These are phyloP conservation scores for Lagenidium sp. DNA, from an alignment of 352 stramenopile genomes.

Conservation along the genomic window DNA sequence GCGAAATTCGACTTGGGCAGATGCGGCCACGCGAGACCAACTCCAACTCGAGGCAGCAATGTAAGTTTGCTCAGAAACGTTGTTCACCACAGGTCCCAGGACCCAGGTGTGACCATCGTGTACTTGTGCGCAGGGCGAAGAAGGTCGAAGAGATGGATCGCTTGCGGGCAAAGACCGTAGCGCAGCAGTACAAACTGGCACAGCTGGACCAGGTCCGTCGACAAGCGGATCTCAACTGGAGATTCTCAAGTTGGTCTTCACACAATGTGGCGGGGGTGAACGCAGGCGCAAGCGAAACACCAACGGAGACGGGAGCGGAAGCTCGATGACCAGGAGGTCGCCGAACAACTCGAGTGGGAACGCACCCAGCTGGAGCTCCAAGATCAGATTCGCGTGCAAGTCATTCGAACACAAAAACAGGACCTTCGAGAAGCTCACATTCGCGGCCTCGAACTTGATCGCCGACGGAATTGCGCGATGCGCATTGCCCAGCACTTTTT, in stretches of 20 bases:
- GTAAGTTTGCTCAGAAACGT: too few species aligned
- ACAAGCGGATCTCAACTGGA: background rate
- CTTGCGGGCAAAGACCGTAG: background rate
- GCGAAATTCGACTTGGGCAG: background rate
- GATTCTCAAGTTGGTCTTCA: background rate
- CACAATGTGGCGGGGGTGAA: background rate
- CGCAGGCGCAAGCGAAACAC: conserved; percentile 13
- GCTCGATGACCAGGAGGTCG: conserved; percentile 16
- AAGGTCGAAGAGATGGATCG: conserved; percentile 7
- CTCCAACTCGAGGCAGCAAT: too few species aligned
- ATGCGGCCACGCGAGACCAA: background rate
- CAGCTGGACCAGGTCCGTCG: conserved; percentile 17
- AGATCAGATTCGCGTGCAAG: conserved; percentile 4
- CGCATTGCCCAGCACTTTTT: conserved; percentile 32
- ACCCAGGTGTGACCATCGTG: background rate
- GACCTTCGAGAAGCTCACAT: conserved; percentile 14
- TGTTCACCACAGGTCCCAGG: too few species aligned
- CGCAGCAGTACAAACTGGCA: conserved; percentile 12
- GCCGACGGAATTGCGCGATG: conserved; percentile 14
- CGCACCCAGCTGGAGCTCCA: conserved; percentile 15
- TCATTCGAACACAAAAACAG: conserved; percentile 4
- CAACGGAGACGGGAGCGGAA: conserved; percentile 13
- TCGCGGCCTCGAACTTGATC: conserved; percentile 19
- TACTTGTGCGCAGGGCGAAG: background rate
- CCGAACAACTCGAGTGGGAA: conserved; percentile 31